phyloP scores from a whole-genome alignment of 2,329 filamentous ascomycete genomes.

The Simplicillium aogashimaense region DNA sequence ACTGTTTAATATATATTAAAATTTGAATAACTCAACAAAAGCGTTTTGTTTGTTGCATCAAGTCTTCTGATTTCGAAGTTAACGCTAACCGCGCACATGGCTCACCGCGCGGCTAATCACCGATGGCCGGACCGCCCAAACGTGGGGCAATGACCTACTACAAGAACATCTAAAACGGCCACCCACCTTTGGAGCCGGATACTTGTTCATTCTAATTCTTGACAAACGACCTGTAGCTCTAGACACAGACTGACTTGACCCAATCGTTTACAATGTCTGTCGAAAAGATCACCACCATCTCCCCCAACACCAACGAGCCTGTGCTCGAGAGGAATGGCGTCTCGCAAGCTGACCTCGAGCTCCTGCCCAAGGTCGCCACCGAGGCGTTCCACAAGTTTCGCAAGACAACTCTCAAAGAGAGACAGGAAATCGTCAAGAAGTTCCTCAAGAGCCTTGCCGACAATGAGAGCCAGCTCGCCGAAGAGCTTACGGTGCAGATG shows the following conservation, averaged over 20 bases:
- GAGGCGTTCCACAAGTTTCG: slow-evolving; percentile 70
- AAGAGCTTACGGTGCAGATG: slow-evolving; percentile 90
- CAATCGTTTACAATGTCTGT: slow-evolving; percentile 41
- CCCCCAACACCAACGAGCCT: slow-evolving; percentile 77
- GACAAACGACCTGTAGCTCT: too few species aligned
- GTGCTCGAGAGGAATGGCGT: slow-evolving; percentile 72
- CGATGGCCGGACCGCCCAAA: too few species aligned
- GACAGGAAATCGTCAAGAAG: slow-evolving; percentile 72
- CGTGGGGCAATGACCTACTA: slow-evolving; percentile 14
- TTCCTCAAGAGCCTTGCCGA: slow-evolving; percentile 62
- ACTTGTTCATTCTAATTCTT: too few species aligned
- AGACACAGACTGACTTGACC: too few species aligned
- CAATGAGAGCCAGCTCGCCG: slow-evolving; percentile 69
- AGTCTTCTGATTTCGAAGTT: too few species aligned
- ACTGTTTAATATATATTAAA: too few species aligned
- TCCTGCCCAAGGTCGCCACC: slow-evolving; percentile 61
- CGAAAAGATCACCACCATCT: slow-evolving; percentile 68
- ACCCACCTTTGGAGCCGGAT: too few species aligned
- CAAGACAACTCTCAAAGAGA: slow-evolving; percentile 62
- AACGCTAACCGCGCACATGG: too few species aligned
- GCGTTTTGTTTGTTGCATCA: too few species aligned
- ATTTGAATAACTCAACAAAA: too few species aligned
- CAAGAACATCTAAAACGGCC: too few species aligned
- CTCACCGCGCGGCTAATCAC: too few species aligned
- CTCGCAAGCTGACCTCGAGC: slow-evolving; percentile 57